These are phyloP conservation scores for Xylariaceae sp. DNA, from an alignment of 2,329 filamentous ascomycete genomes.

Conservation along the genomic window DNA sequence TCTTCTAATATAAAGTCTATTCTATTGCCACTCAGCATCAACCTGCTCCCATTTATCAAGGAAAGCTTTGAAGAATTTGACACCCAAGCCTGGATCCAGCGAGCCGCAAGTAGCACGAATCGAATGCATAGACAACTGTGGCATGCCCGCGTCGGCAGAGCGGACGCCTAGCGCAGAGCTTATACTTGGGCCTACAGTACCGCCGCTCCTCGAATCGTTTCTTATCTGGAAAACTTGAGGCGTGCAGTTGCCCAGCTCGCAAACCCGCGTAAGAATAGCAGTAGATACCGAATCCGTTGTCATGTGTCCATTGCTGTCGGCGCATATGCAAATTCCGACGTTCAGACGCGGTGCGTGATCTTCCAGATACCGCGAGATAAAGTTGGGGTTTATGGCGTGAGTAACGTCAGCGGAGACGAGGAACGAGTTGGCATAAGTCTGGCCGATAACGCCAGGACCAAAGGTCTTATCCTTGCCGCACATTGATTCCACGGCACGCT, in stretches of 20 bases:
- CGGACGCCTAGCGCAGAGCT: conserved; percentile 81
- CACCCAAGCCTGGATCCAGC: conserved; percentile 85
- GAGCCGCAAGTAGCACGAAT: conserved; percentile 87
- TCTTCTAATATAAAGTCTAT: neutral
- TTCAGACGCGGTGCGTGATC: conserved; percentile 90
- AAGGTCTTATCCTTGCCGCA: conserved; percentile 50
- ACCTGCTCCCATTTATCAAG: conserved; percentile 85
- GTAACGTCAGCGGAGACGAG: conserved; percentile 91
- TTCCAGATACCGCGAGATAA: conserved; percentile 80
- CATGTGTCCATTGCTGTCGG: conserved; percentile 93
- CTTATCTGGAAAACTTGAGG: conserved; percentile 94
- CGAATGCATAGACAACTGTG: conserved; percentile 93
- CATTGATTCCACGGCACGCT: conserved; percentile 77
- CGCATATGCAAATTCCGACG: conserved; percentile 79
- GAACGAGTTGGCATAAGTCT: conserved; percentile 91
- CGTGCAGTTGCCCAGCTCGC: conserved; percentile 72
- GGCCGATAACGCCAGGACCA: conserved; percentile 70
- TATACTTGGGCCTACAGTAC: conserved; percentile 93
- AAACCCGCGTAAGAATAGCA: conserved; percentile 78
- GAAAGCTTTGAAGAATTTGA: conserved; percentile 88
- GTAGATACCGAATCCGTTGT: conserved; percentile 90
- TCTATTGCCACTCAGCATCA: conserved; percentile 73
- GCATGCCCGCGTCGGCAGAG: conserved; percentile 85
- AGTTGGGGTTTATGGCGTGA: conserved; percentile 95
- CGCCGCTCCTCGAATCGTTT: conserved; percentile 87